These are phyloP conservation scores for Oenanthe sinensis DNA, from an alignment of 129 eudicot genomes.

Conservation along the genomic window DNA sequence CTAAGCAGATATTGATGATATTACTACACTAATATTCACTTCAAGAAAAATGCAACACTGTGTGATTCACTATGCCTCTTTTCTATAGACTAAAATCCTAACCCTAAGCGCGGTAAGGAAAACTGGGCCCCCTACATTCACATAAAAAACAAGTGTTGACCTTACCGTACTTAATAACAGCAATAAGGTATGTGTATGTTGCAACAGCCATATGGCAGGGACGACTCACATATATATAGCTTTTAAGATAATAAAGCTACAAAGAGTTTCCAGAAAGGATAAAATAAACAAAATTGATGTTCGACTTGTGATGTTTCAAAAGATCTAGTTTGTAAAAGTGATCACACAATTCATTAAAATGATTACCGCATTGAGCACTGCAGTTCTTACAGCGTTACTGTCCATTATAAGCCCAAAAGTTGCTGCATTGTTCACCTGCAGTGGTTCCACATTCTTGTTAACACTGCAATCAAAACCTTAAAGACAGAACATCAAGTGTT, in stretches of 20 bases:
- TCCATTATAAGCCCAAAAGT: not conserved
- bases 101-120: too few relatives aligned
- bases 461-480: conserved; percentile 35
- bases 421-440: conserved; percentile 46
- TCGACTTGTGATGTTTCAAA: not conserved
- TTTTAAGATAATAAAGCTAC: not conserved
- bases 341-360: not conserved
- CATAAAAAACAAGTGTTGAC: too few relatives aligned
- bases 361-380: not conserved
- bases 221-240: too few relatives aligned
- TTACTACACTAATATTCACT: not conserved
- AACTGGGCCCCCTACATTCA: too few relatives aligned
- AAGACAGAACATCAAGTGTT: too few relatives aligned
- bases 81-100: not conserved
- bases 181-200: too few relatives aligned
- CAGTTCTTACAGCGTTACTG: too few relatives aligned
- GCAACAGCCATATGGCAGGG: too few relatives aligned
- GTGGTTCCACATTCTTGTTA: conserved; percentile 4
- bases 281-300: not conserved
- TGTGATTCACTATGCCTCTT: not conserved
- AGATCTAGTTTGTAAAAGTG: not conserved
- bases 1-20: not conserved
- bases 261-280: not conserved
- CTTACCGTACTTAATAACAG: too few relatives aligned
- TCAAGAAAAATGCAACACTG: not conserved